Conservation (phyloP, 306 rosid genomes). For the Lathyrus aphaca region DNA sequence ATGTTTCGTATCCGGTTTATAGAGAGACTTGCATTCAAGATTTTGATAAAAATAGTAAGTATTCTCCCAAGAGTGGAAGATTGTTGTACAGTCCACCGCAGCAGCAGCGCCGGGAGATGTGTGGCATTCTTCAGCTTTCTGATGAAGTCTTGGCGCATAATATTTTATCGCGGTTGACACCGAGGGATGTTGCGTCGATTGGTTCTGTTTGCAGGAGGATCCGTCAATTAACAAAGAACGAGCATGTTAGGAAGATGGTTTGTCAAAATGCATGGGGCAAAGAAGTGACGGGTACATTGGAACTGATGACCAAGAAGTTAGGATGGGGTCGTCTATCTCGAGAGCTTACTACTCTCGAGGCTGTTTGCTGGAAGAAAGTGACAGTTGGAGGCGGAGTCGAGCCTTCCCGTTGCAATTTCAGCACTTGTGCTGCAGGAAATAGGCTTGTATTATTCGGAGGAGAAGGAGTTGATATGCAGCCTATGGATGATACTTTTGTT, state of each 20-base stretch:
- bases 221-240: constrained; percentile 85
- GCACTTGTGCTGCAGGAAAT: constrained; percentile 96
- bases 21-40: constrained; percentile 71
- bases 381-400: constrained; percentile 89
- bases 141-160: constrained; percentile 97
- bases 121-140: constrained; percentile 94
- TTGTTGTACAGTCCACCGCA: constrained; percentile 50
- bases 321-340: constrained; percentile 97
- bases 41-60: constrained; percentile 48
- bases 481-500: constrained; percentile 96
- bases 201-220: constrained; percentile 98
- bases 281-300: constrained; percentile 89
- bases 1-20: constrained; percentile 86
- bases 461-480: constrained; percentile 96
- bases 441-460: constrained; percentile 96
- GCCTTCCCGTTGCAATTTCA: constrained; percentile 98
- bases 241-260: constrained; percentile 96
- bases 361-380: constrained; percentile 89
- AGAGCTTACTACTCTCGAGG: constrained; percentile 94
- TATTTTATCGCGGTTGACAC: constrained; percentile 91
- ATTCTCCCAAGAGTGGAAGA: constrained; percentile 49
- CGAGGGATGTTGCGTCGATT: constrained; percentile 95
- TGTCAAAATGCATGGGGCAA: constrained; percentile 99
- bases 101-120: constrained; percentile 53
- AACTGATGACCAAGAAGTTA: constrained; percentile 84